A percentile compares a stretch with the other conserved stretches of the same genome.
Conservation (phyloP, 2,329 filamentous ascomycete genomes). For the Neoarthrinium moseri region DNA sequence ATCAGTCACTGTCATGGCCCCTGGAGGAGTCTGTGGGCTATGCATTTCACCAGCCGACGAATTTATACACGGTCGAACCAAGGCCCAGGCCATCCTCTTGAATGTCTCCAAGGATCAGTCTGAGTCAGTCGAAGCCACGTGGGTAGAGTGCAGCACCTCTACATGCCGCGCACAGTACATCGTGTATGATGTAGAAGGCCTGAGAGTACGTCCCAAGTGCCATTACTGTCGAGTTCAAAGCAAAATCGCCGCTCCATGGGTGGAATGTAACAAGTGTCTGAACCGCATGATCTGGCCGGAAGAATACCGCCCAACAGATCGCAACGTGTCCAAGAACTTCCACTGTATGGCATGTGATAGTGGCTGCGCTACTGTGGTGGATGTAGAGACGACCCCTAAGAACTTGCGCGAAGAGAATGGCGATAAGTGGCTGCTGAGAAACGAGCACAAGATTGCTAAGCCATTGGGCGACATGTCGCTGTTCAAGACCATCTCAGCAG, state of each 20-base stretch:
- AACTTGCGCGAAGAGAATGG: constrained; percentile 39
- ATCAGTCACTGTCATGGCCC: constrained; percentile 48
- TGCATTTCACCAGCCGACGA: constrained; percentile 13
- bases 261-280: constrained; percentile 43
- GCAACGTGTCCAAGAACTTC: constrained; percentile 29
- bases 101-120: constrained; percentile 31
- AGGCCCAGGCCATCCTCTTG: constrained; percentile 17
- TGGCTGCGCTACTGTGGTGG: constrained; percentile 33
- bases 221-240: constrained; percentile 41
- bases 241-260: constrained; percentile 31
- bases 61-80: constrained; percentile 17
- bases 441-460: constrained; percentile 31
- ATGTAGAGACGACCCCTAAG: constrained; percentile 34
- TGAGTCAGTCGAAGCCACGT: constrained; percentile 32
- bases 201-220: constrained; percentile 47
- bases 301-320: constrained; percentile 36
- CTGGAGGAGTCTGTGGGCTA: constrained; percentile 33
- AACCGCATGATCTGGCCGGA: constrained; percentile 47
- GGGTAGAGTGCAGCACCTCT: constrained; percentile 45
- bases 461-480: constrained; percentile 39
- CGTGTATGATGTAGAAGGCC: constrained; percentile 39
- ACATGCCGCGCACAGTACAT: constrained; percentile 49
- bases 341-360: constrained; percentile 39
- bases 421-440: constrained; percentile 41
- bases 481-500: constrained; percentile 34